Evolutionary conservation across 495 filamentous ascomycete genomes (phyloP).

Genomic region (Penicillium robsamsonii): DNA sequence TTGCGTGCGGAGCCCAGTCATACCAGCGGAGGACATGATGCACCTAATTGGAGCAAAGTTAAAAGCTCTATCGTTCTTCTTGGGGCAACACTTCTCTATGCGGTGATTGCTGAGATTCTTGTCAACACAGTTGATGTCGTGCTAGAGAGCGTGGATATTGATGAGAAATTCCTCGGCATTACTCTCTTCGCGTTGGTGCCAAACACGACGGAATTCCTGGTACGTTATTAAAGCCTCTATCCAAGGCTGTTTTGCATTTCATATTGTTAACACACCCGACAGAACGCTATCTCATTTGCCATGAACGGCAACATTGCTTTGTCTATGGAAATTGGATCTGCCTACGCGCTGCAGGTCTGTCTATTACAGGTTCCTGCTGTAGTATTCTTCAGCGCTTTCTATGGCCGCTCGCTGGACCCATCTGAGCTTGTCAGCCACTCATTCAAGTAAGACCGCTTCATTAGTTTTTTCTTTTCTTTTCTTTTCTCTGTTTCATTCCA

Average conservation of each 20-base stretch:
- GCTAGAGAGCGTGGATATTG: conserved; percentile 80
- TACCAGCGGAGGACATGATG: conserved; percentile 80
- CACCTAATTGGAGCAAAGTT: conserved; percentile 91
- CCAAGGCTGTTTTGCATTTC: neutral
- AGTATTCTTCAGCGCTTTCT: conserved; percentile 82
- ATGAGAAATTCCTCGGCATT: conserved; percentile 97
- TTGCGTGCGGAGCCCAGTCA: conserved; percentile 37
- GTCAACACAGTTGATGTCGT: conserved; percentile 97
- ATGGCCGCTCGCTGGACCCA: conserved; percentile 47
- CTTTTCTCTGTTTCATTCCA: neutral
- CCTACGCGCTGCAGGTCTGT: conserved; percentile 95
- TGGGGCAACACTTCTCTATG: conserved; percentile 88
- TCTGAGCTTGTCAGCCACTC: conserved; percentile 68
- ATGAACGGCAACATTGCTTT: conserved; percentile 99
- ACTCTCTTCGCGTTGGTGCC: conserved; percentile 96
- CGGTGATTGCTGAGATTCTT: conserved; percentile 92
- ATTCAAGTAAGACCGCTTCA: conserved; percentile 58
- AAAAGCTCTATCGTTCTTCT: conserved; percentile 89
- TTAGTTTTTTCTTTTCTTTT: neutral
- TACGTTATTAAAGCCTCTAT: conserved; percentile 42
- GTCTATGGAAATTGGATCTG: conserved; percentile 98
- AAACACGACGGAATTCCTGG: conserved; percentile 97
- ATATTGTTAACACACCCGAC: conserved; percentile 19
- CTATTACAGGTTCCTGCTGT: conserved; percentile 94
- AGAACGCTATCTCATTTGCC: conserved; percentile 99